phyloP scores from a whole-genome alignment of 352 stramenopile genomes.

The Halophytophthora batemanensis region DNA sequence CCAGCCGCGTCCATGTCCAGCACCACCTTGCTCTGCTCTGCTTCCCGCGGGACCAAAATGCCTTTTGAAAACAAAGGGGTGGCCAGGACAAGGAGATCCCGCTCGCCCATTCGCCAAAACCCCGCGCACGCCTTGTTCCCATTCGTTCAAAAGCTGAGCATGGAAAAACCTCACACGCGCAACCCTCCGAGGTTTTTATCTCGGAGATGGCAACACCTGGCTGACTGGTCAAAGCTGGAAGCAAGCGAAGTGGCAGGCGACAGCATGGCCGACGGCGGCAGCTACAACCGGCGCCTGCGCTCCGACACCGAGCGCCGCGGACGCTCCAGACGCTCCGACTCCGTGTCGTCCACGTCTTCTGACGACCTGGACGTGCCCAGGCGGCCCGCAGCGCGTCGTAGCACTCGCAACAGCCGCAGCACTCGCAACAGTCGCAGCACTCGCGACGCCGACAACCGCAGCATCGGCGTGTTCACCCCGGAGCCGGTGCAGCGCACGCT shows the following conservation, averaged over 20 bases:
- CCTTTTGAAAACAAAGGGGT: constrained; percentile 7
- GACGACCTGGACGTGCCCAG: constrained; percentile 10
- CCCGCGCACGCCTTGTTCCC: no score
- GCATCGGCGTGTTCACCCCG: constrained; percentile 37
- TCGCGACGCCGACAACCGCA: neutral
- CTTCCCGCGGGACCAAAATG: constrained; percentile 9
- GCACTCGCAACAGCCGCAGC: neutral
- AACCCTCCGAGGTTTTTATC: no score
- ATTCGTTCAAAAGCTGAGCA: no score
- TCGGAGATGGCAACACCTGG: neutral
- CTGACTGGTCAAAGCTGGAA: neutral
- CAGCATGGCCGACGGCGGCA: constrained; percentile 3
- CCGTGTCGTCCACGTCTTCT: constrained; percentile 12
- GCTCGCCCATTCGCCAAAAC: no score
- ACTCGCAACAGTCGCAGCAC: neutral
- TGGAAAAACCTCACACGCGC: no score
- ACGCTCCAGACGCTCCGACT: neutral
- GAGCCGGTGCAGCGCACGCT: constrained; percentile 62
- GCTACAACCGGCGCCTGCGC: constrained; percentile 25
- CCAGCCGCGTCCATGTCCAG: constrained; percentile 25
- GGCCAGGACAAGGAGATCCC: neutral
- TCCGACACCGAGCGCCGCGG: constrained; percentile 10
- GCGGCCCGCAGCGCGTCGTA: constrained; percentile 6
- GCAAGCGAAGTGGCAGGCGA: constrained; percentile 13
- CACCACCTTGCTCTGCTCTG: neutral